Conservation (phyloP, 495 filamentous ascomycete genomes). For the Pyrenula aspistea region DNA sequence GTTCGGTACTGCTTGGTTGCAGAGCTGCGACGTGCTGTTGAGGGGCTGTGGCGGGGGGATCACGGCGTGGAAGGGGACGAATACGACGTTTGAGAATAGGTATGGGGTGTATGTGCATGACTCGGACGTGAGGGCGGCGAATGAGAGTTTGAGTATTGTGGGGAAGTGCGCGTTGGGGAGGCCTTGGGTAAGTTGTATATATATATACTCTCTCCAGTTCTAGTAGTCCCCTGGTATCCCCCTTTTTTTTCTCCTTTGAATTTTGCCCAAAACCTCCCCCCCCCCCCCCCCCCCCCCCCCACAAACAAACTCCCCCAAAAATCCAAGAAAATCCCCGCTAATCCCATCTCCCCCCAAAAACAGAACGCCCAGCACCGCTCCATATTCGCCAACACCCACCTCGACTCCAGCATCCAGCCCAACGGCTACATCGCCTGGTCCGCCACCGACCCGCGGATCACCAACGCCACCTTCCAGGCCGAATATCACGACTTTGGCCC, state of each 20-base stretch:
- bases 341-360: background rate
- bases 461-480: conserved; percentile 37
- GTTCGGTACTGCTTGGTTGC: conserved; percentile 38
- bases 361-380: conserved; percentile 38
- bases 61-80: conserved; percentile 55
- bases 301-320: too few relatives aligned
- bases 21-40: conserved; percentile 29
- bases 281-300: too few relatives aligned
- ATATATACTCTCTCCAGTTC: background rate
- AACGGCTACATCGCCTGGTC: conserved; percentile 45
- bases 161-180: conserved; percentile 43
- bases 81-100: conserved; percentile 49
- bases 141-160: conserved; percentile 33
- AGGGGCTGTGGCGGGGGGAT: conserved; percentile 48
- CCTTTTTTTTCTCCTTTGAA: too few relatives aligned
- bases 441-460: conserved; percentile 21
- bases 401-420: conserved; percentile 37
- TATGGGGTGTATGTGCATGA: conserved; percentile 50
- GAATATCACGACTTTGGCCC: conserved; percentile 42
- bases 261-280: too few relatives aligned
- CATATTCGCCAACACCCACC: conserved; percentile 38
- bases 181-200: conserved; percentile 27
- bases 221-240: too few relatives aligned
- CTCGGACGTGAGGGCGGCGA: conserved; percentile 34
- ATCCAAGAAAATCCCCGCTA: background rate